phyloP scores from a whole-genome alignment of 805 yeast species.

The Candida oleophila region DNA sequence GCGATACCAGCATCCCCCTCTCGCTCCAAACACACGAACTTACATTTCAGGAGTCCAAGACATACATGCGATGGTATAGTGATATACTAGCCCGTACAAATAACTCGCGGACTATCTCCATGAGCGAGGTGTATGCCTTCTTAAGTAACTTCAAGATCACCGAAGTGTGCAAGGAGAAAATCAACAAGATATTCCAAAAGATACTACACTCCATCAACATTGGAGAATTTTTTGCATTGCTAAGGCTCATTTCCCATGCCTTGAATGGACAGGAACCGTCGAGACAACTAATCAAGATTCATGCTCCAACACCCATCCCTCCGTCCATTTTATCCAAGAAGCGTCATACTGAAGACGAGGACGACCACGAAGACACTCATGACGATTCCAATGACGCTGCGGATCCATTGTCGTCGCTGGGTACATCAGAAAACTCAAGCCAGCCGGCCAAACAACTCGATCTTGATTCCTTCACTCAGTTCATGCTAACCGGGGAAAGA shows the following conservation, averaged over 20 bases:
- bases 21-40: slow-evolving; percentile 67
- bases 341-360: slow-evolving; percentile 47
- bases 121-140: slow-evolving; percentile 78
- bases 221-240: slow-evolving; percentile 86
- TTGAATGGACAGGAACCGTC: slow-evolving; percentile 54
- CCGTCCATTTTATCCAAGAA: slow-evolving; percentile 69
- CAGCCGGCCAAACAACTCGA: slow-evolving; percentile 51
- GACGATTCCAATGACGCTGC: slow-evolving; percentile 9
- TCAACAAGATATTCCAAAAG: slow-evolving; percentile 51
- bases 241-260: slow-evolving; percentile 77
- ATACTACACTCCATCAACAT: slow-evolving; percentile 64
- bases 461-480: slow-evolving; percentile 81
- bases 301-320: slow-evolving; percentile 76
- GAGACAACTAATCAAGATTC: slow-evolving; percentile 48
- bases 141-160: slow-evolving; percentile 73
- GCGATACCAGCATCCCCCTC: slow-evolving; percentile 51
- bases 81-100: slow-evolving; percentile 69
- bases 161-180: slow-evolving; percentile 47
- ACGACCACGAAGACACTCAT: slow-evolving; percentile 17
- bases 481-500: slow-evolving; percentile 77
- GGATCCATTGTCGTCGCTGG: neutral
- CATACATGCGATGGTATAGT: slow-evolving; percentile 92
- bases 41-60: slow-evolving; percentile 73
- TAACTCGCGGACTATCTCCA: slow-evolving; percentile 60
- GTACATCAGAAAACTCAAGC: slow-evolving; percentile 7